Conservation (phyloP, 2,329 filamentous ascomycete species). For the Trichoderma asperellum region DNA sequence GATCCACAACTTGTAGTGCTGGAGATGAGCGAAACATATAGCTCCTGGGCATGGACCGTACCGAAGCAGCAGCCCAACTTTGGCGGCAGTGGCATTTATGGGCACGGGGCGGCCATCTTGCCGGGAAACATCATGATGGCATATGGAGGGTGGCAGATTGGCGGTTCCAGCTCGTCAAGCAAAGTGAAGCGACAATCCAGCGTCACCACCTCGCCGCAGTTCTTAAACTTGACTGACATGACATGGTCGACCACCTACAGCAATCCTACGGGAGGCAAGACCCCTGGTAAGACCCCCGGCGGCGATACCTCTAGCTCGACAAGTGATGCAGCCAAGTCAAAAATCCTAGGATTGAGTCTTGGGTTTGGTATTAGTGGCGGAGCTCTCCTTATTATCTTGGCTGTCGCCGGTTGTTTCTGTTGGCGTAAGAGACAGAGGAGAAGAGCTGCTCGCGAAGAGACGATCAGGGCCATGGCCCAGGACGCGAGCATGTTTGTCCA, state of each 20-base stretch:
- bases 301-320: slow-evolving; percentile 35
- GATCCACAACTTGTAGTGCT: slow-evolving; percentile 80
- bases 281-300: slow-evolving; percentile 20
- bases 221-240: slow-evolving; percentile 63
- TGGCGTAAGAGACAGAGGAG: slow-evolving; percentile 50
- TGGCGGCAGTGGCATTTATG: slow-evolving; percentile 58
- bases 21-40: slow-evolving; percentile 74
- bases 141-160: slow-evolving; percentile 63
- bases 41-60: slow-evolving; percentile 72
- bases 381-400: slow-evolving; percentile 51
- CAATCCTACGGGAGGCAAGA: slow-evolving; percentile 44
- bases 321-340: slow-evolving; percentile 33
- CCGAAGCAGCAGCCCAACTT: slow-evolving; percentile 55
- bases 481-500: slow-evolving; percentile 53
- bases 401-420: slow-evolving; percentile 55
- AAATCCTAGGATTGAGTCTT: slow-evolving; percentile 60
- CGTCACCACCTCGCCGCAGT: slow-evolving; percentile 42
- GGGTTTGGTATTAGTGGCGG: slow-evolving; percentile 67
- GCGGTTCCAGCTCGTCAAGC: slow-evolving; percentile 36
- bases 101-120: slow-evolving; percentile 65
- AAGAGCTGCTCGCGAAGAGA: slow-evolving; percentile 49
- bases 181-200: slow-evolving; percentile 42
- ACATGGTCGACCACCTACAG: slow-evolving; percentile 56
- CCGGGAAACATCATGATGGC: slow-evolving; percentile 72
- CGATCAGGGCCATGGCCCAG: slow-evolving; percentile 54